These are phyloP conservation scores for Fusarium pseudoanthophilum DNA, from an alignment of 2,329 filamentous ascomycete genomes.

Conservation along the genomic window DNA sequence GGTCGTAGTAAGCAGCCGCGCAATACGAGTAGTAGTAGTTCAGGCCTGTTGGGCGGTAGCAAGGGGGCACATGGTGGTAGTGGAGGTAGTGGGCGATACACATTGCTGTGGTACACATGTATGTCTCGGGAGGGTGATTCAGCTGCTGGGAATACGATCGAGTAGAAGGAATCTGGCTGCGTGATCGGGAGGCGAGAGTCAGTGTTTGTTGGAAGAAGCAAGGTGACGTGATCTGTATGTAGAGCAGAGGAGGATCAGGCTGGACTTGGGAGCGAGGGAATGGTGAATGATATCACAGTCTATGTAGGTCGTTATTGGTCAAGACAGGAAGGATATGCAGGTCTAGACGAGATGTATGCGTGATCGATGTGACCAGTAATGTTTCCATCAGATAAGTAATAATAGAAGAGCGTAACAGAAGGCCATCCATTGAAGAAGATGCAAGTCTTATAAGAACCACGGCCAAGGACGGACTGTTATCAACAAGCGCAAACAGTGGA, in stretches of 20 bases:
- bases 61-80: constrained; percentile 61
- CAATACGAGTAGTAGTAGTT: constrained; percentile 59
- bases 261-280: background rate
- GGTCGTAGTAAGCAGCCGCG: constrained; percentile 48
- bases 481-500: background rate
- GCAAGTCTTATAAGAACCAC: background rate
- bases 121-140: constrained; percentile 43
- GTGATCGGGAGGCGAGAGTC: constrained; percentile 3
- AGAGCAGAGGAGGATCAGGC: background rate
- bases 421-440: background rate
- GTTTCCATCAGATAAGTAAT: background rate
- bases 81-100: constrained; percentile 63
- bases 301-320: constrained; percentile 1
- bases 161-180: constrained; percentile 4
- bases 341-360: background rate
- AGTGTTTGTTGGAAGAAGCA: background rate
- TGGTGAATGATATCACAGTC: background rate
- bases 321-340: background rate
- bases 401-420: background rate
- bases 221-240: background rate
- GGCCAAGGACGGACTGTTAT: background rate
- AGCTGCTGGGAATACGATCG: constrained; percentile 30
- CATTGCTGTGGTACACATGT: constrained; percentile 52
- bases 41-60: constrained; percentile 54
- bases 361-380: background rate